phyloP scores from a whole-genome alignment of 306 rosid genomes.

The Purshia tridentata region DNA sequence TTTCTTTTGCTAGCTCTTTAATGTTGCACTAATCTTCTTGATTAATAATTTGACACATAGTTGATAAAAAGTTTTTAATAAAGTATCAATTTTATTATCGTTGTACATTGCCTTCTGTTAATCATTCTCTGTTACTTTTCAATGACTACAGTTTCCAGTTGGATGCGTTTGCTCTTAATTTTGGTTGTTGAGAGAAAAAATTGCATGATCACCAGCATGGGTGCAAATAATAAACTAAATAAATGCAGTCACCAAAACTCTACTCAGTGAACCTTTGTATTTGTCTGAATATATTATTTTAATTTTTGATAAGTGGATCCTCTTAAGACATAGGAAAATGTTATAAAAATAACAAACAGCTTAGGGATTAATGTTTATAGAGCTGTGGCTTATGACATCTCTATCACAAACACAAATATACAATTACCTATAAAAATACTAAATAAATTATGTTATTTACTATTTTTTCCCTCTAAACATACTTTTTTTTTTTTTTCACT shows the following conservation, averaged over 20 bases:
- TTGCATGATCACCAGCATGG: constrained; percentile 94
- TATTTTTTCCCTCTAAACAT: too few species aligned
- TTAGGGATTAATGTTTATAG: constrained; percentile 68
- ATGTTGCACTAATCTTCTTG: neutral
- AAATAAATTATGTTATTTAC: neutral
- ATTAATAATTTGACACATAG: neutral
- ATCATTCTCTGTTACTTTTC: constrained; percentile 22
- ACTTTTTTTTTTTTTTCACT: too few species aligned
- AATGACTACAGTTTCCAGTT: constrained; percentile 65
- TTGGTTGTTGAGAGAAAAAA: constrained; percentile 72
- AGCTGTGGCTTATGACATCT: constrained; percentile 75
- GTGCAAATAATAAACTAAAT: constrained; percentile 69
- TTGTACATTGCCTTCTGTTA: neutral
- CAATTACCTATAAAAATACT: neutral
- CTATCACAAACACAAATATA: constrained; percentile 45
- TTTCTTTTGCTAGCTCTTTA: neutral
- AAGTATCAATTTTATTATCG: neutral
- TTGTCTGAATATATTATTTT: constrained; percentile 23
- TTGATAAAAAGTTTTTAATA: neutral
- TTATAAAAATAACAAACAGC: constrained; percentile 59
- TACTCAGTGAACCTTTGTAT: constrained; percentile 10
- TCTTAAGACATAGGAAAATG: constrained; percentile 72
- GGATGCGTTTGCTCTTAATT: constrained; percentile 80
- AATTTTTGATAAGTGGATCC: constrained; percentile 69
- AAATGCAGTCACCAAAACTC: neutral